phyloP scores from a whole-genome alignment of 179 eudicot genomes.

The Nepenthes alata region DNA sequence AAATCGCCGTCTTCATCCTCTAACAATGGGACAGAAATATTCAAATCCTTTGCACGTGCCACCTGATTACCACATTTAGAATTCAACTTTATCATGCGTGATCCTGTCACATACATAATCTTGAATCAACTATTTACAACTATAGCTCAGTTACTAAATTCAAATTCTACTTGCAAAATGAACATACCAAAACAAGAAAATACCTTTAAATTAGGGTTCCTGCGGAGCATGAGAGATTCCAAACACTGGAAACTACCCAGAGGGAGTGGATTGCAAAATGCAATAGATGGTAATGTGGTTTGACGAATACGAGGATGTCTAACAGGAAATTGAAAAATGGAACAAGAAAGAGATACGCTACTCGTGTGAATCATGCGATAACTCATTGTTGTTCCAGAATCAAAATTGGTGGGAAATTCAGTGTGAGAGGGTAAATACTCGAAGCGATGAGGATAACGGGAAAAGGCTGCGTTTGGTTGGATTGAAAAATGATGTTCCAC shows the following conservation, averaged over 20 bases:
- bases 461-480: no score
- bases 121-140: no score
- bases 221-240: not conserved
- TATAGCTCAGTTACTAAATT: no score
- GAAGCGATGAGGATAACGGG: no score
- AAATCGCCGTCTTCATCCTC: constrained; percentile 17
- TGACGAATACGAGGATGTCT: not conserved
- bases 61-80: not conserved
- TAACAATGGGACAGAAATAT: constrained; percentile 1
- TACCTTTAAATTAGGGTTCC: not conserved
- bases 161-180: no score
- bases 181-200: not conserved
- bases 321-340: not conserved
- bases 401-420: no score
- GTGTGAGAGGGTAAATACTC: no score
- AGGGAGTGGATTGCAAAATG: not conserved
- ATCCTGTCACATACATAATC: no score
- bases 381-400: not conserved
- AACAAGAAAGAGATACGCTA: not conserved
- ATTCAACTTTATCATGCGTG: not conserved
- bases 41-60: constrained; percentile 5
- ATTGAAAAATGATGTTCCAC: no score
- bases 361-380: not conserved
- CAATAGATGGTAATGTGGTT: not conserved
- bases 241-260: not conserved